Evolutionary conservation across 176 grass and related monocot species (phyloP), one percentile per base, ranked within the genome.

Genomic region (Raddia distichophylla): DNA sequence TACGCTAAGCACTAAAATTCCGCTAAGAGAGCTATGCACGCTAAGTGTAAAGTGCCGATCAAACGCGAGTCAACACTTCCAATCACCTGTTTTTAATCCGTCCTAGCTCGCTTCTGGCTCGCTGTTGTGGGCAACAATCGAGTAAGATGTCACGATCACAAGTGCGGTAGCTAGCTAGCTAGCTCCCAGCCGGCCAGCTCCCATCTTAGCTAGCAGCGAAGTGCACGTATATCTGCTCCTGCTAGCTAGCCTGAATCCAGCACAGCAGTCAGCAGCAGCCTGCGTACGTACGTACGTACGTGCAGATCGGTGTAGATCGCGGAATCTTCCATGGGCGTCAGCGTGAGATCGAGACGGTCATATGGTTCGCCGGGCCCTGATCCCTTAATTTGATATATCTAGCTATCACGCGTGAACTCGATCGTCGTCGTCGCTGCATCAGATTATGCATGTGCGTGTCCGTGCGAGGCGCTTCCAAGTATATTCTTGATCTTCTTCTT

Each of bases 311-410:
- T 15, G 27, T 17, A 58, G 56, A 71, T 54, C 66, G 66, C 35
- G 44, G 64, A 82, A 87, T 87, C 73, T 87, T 87, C 85, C 73
- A 12, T 70, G 79, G 71, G 71, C 35, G 33, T 64, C 73, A 47
- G 42, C 75, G 18, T 5, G 43, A 37, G 69, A 55, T 59, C 27
- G 27, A 27, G 27, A 27, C 27, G 43, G n/a, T 19, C 17, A 10
- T n/a, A n/a, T 42, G 34, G 33, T 27, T 27, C 16, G 8, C 32
- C n/a, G 18, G 18, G 44, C 3, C 54, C 50, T 15, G 27, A 27
- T 27, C 2, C 37, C 37, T 40, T 27, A 27, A 27, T 27, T 27
- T 27, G 27, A 27, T 40, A 2, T 40, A 40, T 2, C 37, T 40
- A 40, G 45, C 40, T 42, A 69, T 85, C 74, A 27, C 74, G 83